Conservation (phyloP, 768 basidiomycete species). For the Aureoboletus auriporus region DNA sequence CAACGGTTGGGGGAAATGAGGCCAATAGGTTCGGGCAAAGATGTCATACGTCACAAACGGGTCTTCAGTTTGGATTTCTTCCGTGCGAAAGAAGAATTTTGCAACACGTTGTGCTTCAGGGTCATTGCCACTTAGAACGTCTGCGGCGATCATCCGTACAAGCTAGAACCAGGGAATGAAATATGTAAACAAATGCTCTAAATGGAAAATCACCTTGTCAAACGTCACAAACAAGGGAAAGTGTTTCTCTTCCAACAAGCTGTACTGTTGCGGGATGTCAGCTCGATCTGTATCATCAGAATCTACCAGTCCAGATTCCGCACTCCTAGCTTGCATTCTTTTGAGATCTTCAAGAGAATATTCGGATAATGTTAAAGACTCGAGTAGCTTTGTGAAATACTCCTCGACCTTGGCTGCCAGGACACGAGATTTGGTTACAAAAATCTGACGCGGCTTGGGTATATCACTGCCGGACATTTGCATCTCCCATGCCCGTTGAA, state of each 20-base stretch:
- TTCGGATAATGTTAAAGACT: constrained; percentile 37
- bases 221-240: constrained; percentile 72
- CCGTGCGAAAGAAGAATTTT: constrained; percentile 11
- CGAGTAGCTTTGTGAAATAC: constrained; percentile 51
- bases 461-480: constrained; percentile 19
- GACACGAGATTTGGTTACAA: constrained; percentile 65
- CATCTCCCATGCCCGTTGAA: constrained; percentile 52
- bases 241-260: constrained; percentile 51
- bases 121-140: constrained; percentile 11
- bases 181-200: neutral
- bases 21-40: constrained; percentile 56
- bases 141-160: constrained; percentile 23
- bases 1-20: constrained; percentile 47
- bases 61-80: constrained; percentile 17
- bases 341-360: constrained; percentile 38
- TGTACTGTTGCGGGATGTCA: constrained; percentile 44
- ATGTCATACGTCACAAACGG: constrained; percentile 40
- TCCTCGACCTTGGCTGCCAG: constrained; percentile 70
- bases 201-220: constrained; percentile 42
- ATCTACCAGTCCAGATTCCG: constrained; percentile 32
- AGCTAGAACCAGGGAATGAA: constrained; percentile 14
- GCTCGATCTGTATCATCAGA: constrained; percentile 22
- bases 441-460: constrained; percentile 59
- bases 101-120: constrained; percentile 1
- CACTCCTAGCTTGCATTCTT: constrained; percentile 17